Evolutionary conservation across 192 early-diverging fungal genomes (phyloP).

Genomic region (Coemansia interrupta): DNA sequence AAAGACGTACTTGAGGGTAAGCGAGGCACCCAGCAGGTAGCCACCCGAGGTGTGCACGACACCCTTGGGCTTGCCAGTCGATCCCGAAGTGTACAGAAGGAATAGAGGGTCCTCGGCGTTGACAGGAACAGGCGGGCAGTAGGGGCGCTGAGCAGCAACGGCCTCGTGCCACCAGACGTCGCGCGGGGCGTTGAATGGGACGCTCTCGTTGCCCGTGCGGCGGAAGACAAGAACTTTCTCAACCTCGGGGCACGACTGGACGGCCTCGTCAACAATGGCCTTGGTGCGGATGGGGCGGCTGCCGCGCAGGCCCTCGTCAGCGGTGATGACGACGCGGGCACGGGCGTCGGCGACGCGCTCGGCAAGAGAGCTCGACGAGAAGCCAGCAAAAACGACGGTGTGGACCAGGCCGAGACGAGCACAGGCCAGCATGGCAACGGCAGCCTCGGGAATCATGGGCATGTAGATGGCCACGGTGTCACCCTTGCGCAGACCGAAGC

Average conservation of each 20-base stretch:
- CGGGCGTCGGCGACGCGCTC: conserved; percentile 86
- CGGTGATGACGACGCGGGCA: conserved; percentile 81
- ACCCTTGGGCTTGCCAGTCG: conserved; percentile 88
- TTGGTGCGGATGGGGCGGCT: conserved; percentile 86
- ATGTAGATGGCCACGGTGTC: conserved; percentile 96
- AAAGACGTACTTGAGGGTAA: conserved; percentile 90
- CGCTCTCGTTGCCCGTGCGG: conserved; percentile 73
- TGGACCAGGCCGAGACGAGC: conserved; percentile 89
- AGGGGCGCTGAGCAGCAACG: conserved; percentile 73
- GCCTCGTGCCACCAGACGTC: conserved; percentile 98
- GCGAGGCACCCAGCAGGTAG: conserved; percentile 85
- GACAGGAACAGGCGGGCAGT: conserved; percentile 82
- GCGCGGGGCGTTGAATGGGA: conserved; percentile 70
- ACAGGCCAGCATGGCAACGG: conserved; percentile 90
- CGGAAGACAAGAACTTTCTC: conserved; percentile 86
- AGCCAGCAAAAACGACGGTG: conserved; percentile 96
- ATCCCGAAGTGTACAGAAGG: conserved; percentile 91
- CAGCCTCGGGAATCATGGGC: conserved; percentile 96
- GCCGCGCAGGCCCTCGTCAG: conserved; percentile 92
- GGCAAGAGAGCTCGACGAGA: conserved; percentile 86
- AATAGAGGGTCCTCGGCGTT: conserved; percentile 91
- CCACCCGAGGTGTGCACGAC: conserved; percentile 92
- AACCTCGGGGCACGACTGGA: conserved; percentile 73
- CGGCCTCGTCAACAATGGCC: conserved; percentile 88
- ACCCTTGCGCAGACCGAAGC: conserved; percentile 83